Evolutionary conservation across 805 yeast species (phyloP), one percentile per base, ranked within the genome.

Genomic region (Ogataea trehaloabstinens): DNA sequence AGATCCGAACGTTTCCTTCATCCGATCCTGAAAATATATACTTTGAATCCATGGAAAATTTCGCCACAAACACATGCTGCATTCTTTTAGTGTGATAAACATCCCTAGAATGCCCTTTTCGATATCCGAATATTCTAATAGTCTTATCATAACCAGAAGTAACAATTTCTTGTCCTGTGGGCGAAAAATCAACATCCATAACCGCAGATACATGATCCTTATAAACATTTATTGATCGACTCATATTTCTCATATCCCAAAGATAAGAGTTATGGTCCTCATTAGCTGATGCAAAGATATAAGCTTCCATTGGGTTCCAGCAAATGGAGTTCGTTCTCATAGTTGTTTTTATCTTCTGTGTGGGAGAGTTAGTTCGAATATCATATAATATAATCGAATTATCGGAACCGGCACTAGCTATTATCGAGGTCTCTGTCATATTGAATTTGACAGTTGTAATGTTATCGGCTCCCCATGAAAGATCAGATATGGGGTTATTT

Each of bases 221-320:
- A 65, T 75, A 87, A 10, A 95, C 88, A 49, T 89, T 90, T 35
- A 83, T 61, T 1, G 97, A 82, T 40, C 86, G 73, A 31, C 73
- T 72, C 77, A 95, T 71, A 56, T 90, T 86, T 60, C 99, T 74
- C 97, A 95, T 91, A 66, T 93, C 99, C 79, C 96, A 95, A 38
- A 85, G 73, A 61, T 93, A 93, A 7, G 84, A 81, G 60, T 93
- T 93, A 63, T 91, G 97, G 67, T 93, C 98, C 65, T 93, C 99
- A 56, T 80, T 79, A 2, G 88, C 98, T 28, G 86, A 79, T 13
- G 90, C 97, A 67, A 93, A 91, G 57, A 85, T 80, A 66, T 78
- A 93, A 2, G 98, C 95, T 63, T 93, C 98, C 83, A 93, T 86
- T 4, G 99, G 99, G 64, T 93, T 93, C 98, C 98, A 93, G 40